Conservation (phyloP, 179 eudicot genomes). For the Gypsophila paniculata region DNA sequence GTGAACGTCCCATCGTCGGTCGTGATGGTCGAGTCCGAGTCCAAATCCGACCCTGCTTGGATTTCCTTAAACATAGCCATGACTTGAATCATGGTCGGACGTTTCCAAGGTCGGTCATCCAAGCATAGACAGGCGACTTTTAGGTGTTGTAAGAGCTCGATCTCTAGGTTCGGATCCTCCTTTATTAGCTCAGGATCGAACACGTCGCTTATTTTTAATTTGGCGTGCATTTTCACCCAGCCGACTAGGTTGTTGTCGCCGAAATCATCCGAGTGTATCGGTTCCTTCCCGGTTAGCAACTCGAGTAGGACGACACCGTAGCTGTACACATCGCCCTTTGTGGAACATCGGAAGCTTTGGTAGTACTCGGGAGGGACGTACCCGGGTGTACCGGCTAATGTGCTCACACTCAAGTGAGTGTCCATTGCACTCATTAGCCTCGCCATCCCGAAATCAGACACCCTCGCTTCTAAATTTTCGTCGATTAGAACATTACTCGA, state of each 20-base stretch:
- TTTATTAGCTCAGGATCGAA: constrained; percentile 63
- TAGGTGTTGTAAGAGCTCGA: constrained; percentile 69
- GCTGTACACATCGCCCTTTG: constrained; percentile 90
- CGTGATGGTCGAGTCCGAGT: constrained; percentile 49
- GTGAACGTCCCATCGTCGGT: constrained; percentile 44
- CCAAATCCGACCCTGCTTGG: constrained; percentile 73
- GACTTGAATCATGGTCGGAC: constrained; percentile 96
- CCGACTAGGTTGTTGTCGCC: constrained; percentile 94
- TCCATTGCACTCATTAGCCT: constrained; percentile 85
- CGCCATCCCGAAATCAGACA: constrained; percentile 96
- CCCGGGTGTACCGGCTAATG: constrained; percentile 91
- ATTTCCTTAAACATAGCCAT: constrained; percentile 96
- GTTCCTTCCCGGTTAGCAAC: constrained; percentile 69
- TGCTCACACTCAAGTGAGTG: constrained; percentile 93
- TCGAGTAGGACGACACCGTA: constrained; percentile 91
- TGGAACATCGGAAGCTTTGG: constrained; percentile 75
- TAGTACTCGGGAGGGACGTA: constrained; percentile 92
- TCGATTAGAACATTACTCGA: constrained; percentile 83
- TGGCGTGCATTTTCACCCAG: constrained; percentile 83
- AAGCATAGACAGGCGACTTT: constrained; percentile 79
- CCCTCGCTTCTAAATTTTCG: constrained; percentile 75
- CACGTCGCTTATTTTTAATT: constrained; percentile 52
- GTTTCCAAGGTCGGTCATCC: constrained; percentile 67
- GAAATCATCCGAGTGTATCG: constrained; percentile 76
- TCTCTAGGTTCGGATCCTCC: constrained; percentile 61